Base-by-base conservation (phyloP, 371 early-diverging fungal genomes). In the Rhizomucor miehei region DNA sequence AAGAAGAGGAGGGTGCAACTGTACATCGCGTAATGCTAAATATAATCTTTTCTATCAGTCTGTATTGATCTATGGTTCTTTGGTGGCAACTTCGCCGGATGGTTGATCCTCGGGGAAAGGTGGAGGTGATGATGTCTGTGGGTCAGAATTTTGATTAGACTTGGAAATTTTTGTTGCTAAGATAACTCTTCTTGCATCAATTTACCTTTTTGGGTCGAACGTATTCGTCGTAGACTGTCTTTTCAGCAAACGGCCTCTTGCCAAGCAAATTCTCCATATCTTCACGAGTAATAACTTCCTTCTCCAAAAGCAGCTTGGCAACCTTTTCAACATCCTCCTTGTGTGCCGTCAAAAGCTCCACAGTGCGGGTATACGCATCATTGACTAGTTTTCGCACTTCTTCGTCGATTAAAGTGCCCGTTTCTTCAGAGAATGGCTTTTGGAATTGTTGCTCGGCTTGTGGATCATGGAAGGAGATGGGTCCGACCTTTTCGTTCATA, bases 341-440 rank as follows among this genome's bases (percentile, higher is more conserved):
- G 71, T 88, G 89, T 62, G 91, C 88, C 1, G 81, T 90, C 59
- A 99, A 71, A 34, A 99, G 78, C n/a, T 82, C 54, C 11, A 83
- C 65, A 4, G 98, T 97, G 41, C 91, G 75, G 16, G 81, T 67
- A 73, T 94, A 95, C 1, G 97, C 94, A 12, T 67, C 60, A 19
- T 73, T 74, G 21, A 99, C 87, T 71, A 97, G 69, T 23, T 70
- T 69, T 34, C 97, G 84, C 17, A 89, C 99, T 69, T 98, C 97
- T 51, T 85, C 84, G 69, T 99, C 99, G 52, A 99, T 99, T 65
- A 99, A 60, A 51, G 84, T 81, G 25, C 90, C 96, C 0, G 99
- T 99, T 58, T 89, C 85, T 69, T 99, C 99, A 29, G 93, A 92
- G 71, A 90, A 99, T 11, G 98, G 98, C 73, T 97, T 97, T 60